phyloP scores from a whole-genome alignment of 495 filamentous ascomycete species.

The Baudoinia panamericana region DNA sequence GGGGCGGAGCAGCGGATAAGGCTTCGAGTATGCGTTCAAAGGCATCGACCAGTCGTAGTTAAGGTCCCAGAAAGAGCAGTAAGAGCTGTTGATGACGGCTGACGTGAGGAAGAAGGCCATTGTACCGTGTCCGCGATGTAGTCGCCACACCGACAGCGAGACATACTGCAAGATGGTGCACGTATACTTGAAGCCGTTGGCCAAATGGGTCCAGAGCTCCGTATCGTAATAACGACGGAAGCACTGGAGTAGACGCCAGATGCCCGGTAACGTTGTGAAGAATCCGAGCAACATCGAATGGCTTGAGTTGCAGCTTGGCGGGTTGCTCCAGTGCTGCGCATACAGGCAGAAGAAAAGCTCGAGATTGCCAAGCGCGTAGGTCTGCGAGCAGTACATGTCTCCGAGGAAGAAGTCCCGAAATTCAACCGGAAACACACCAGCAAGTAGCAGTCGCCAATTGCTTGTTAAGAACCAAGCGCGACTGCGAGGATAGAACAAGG shows the following conservation, averaged over 20 bases:
- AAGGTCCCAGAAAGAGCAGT: slow-evolving; percentile 88
- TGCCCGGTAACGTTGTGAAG: slow-evolving; percentile 66
- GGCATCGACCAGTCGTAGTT: slow-evolving; percentile 66
- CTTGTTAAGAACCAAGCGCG: slow-evolving; percentile 10
- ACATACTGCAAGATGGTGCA: slow-evolving; percentile 48
- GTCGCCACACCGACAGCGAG: slow-evolving; percentile 35
- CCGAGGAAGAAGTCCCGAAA: slow-evolving; percentile 96
- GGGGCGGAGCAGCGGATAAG: slow-evolving; percentile 55
- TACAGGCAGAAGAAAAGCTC: slow-evolving; percentile 94
- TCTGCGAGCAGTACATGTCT: slow-evolving; percentile 92
- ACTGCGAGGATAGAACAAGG: slow-evolving; percentile 5
- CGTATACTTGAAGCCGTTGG: slow-evolving; percentile 83
- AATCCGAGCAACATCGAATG: slow-evolving; percentile 79
- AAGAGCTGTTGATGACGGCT: slow-evolving; percentile 65
- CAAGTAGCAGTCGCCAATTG: slow-evolving; percentile 60
- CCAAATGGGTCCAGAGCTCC: slow-evolving; percentile 76
- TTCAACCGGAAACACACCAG: slow-evolving; percentile 84
- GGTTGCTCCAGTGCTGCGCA: slow-evolving; percentile 55
- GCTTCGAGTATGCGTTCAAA: slow-evolving; percentile 11
- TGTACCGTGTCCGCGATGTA: slow-evolving; percentile 43
- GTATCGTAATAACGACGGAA: slow-evolving; percentile 82
- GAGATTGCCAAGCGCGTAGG: slow-evolving; percentile 83
- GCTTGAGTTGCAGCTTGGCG: slow-evolving; percentile 66
- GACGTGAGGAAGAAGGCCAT: slow-evolving; percentile 64
- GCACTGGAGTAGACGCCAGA: slow-evolving; percentile 86